Percentiles rank a stretch among this genome's conserved stretches.
These are phyloP conservation scores for Cystofilobasidium bisporidii DNA, from an alignment of 768 basidiomycete species.

Conservation along the genomic window DNA sequence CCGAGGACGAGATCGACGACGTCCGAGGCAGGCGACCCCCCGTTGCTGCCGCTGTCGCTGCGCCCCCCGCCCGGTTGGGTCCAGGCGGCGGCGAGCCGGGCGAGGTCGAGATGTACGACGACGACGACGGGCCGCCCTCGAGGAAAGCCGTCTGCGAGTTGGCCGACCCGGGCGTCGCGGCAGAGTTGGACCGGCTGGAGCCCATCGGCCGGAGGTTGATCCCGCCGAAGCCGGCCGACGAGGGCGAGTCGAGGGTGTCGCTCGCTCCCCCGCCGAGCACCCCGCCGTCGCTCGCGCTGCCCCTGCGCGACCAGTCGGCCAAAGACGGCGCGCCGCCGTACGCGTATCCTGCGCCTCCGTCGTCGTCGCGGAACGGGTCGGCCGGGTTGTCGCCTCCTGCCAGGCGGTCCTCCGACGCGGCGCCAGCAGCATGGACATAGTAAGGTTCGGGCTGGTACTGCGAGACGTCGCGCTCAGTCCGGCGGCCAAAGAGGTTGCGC, in stretches of 20 bases:
- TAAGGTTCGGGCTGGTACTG: constrained; percentile 22
- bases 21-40: neutral
- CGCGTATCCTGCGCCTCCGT: neutral
- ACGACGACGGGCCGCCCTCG: neutral
- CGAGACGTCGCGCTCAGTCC: constrained; percentile 12
- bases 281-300: neutral
- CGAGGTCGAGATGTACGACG: too few relatives aligned
- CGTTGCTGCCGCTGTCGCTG: too few relatives aligned
- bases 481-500: constrained; percentile 20
- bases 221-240: too few relatives aligned
- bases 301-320: neutral
- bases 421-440: neutral
- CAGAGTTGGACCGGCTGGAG: neutral
- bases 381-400: neutral
- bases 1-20: neutral
- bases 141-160: neutral
- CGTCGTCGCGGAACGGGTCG: constrained; percentile 23
- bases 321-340: neutral
- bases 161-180: too few relatives aligned
- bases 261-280: too few relatives aligned
- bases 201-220: neutral
- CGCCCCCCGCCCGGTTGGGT: too few relatives aligned
- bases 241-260: neutral
- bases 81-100: too few relatives aligned
- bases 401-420: neutral